A percentile compares a stretch with the other conserved stretches of the same genome.
phyloP scores from a whole-genome alignment of 495 filamentous ascomycete genomes.

The Aspergillus cristatus region DNA sequence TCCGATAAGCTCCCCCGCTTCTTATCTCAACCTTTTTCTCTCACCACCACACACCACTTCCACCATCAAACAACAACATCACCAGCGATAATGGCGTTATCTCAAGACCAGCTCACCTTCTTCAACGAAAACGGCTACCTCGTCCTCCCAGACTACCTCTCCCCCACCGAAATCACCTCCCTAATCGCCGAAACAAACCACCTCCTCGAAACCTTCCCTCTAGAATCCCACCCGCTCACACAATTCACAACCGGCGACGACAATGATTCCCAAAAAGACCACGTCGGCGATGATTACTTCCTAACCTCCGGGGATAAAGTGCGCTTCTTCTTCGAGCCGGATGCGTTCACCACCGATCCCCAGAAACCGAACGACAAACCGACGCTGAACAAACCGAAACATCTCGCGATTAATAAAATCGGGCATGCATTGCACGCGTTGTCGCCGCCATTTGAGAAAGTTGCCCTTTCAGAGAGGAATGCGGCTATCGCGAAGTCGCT shows the following conservation, averaged over 20 bases:
- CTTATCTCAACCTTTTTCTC: not conserved
- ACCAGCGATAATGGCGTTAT: slow-evolving; percentile 40
- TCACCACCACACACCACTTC: not conserved
- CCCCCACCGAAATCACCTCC: slow-evolving; percentile 47
- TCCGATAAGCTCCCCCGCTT: not conserved
- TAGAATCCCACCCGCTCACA: slow-evolving; percentile 82
- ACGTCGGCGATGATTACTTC: slow-evolving; percentile 96
- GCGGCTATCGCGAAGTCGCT: slow-evolving; percentile 61
- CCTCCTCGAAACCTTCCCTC: slow-evolving; percentile 64
- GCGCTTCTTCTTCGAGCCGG: slow-evolving; percentile 94
- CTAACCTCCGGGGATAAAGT: slow-evolving; percentile 80
- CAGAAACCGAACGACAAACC: slow-evolving; percentile 24
- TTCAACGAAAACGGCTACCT: slow-evolving; percentile 85
- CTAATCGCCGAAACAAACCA: slow-evolving; percentile 66
- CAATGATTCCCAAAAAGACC: slow-evolving; percentile 26
- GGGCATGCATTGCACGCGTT: slow-evolving; percentile 80
- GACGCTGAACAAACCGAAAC: slow-evolving; percentile 61
- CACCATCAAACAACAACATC: not conserved
- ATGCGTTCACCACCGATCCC: slow-evolving; percentile 40
- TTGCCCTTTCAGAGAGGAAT: slow-evolving; percentile 46
- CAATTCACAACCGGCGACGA: slow-evolving; percentile 77
- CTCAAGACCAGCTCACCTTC: slow-evolving; percentile 55
- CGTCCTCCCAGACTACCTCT: slow-evolving; percentile 72
- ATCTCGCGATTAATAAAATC: slow-evolving; percentile 89
- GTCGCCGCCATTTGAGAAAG: slow-evolving; percentile 57